Base-by-base conservation (phyloP, 345 rosid species). In the Lepidium africanum region DNA sequence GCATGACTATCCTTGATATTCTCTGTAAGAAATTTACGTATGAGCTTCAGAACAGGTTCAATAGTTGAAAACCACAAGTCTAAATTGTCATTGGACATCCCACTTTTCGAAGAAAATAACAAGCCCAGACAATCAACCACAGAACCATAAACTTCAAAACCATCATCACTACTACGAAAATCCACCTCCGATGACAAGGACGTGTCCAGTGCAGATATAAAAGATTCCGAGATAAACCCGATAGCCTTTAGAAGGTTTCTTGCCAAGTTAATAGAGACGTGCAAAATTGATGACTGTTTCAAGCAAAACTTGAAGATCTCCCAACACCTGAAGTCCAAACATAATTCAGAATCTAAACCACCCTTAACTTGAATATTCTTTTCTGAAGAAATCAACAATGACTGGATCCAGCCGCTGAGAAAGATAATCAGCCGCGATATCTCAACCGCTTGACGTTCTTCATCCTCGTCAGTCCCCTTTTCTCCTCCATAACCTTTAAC, bases 271-370 rank as follows among this genome's bases (percentile, higher is more conserved):
- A 91, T 68, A 52, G 94, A 78, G 79, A 87, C 79, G 6, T 70
- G 81, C 81, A 80, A 73, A 59, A 66, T 63, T 56, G 78, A 62
- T 40, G 95, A 79, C 73, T 86, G 81, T 53, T 86, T 81, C 80
- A 94, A 76, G 68, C 92, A 91, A 60, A 87, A 91, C 59, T 79
- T 81, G 62, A 94, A 84, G 65, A 91, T 72, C 43, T 78, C 76
- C 97, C 99, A 94, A 69, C 93, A 89, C 73, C 92, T 87, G 23
- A 61, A 76, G 77, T 94, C 95, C 72, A 87, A 78, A 70, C 81
- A 81, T 10, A 83, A 69, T 41, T 71, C 79, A 39, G 74, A 12
- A 50, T 38, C 42, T 21, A 56, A 30, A 36, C 41, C 81, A 43
- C 58, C 75, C 49, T 71, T 69, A 17, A 52, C 52, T 41, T 71